Base-by-base conservation (phyloP, 2,329 filamentous ascomycete genomes). In the Lanzia echinophila region DNA sequence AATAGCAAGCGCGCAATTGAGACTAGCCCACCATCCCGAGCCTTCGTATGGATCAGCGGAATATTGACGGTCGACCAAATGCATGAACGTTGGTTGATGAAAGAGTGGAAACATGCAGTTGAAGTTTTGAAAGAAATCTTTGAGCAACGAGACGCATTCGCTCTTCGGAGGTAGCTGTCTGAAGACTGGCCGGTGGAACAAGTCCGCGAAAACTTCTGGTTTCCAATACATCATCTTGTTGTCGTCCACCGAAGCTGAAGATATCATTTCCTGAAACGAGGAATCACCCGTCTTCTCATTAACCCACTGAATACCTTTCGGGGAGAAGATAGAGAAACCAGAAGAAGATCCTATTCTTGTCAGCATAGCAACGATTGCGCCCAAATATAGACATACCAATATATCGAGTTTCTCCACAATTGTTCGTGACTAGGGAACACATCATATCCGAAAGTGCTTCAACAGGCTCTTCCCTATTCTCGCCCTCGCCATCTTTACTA, bases 61-160 rank as follows among this genome's bases (percentile, higher is more conserved):
- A 70, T 97, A 99, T 68, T 97, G 92, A 62, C 87, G 84, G 66
- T 97, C 90, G 32, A 96, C 90, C 5, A 97, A 77, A 67, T 96
- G 91, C 90, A 97, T 97, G 67, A 99, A 99, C 0, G 94, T 97
- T 1, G 92, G 91, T 69, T 96, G 91, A 70, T 99, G 94, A 66
- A 96, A 99, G 3, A 99, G 77, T 6, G 94, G 94, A 67, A 97
- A 96, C 81, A 97, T 92, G 81, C 90, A 94, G 74, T 99, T 99
- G 78, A 99, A 97, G 72, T 96, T 96, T 66, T 95, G 89, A 62
- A 99, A 99, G 67, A 87, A 99, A 70, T 99, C 94, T 70, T 87
- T 90, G 57, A 96, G 81, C 36, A 97, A 74, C 1, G 90, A 95
- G 57, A 95, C 70, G 0, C 90, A 89, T 71, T 96, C 91, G n/a